Conservation (phyloP, 176 grass and related monocot species). For the Canna indica region DNA sequence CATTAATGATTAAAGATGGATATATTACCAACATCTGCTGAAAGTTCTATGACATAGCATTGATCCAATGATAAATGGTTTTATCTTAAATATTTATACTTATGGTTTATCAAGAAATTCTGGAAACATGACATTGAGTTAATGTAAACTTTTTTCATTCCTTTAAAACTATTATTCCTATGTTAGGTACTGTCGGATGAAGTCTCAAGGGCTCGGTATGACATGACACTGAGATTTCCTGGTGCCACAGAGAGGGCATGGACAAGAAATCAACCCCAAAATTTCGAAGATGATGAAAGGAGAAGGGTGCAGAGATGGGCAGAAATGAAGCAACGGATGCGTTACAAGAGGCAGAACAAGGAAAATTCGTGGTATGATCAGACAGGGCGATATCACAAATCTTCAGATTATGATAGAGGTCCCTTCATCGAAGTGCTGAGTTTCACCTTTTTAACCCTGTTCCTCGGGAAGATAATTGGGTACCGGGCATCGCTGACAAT, state of each 20-base stretch:
- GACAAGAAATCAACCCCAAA: neutral
- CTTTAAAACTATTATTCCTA: neutral
- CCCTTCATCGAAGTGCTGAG: conserved; percentile 17
- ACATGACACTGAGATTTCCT: conserved; percentile 10
- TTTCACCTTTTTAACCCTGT: conserved; percentile 15
- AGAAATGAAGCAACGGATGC: conserved; percentile 6
- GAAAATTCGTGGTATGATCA: conserved; percentile 14
- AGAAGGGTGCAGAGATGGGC: conserved; percentile 15
- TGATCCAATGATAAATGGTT: no score
- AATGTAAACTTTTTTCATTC: neutral
- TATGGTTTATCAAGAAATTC: neutral
- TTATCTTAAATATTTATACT: no score
- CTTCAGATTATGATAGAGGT: conserved; percentile 9
- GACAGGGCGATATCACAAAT: neutral
- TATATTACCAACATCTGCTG: no score
- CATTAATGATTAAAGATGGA: no score
- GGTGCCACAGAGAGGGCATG: neutral
- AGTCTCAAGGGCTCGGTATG: conserved; percentile 17
- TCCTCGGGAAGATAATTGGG: conserved; percentile 19
- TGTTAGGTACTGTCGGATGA: conserved; percentile 26
- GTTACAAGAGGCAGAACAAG: conserved; percentile 1
- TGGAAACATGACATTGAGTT: neutral
- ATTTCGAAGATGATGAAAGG: conserved; percentile 15
- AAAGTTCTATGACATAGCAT: no score
- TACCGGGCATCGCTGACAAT: conserved; percentile 18